phyloP scores from a whole-genome alignment of 2,329 filamentous ascomycete species.

The Tolypocladium ovalisporum region DNA sequence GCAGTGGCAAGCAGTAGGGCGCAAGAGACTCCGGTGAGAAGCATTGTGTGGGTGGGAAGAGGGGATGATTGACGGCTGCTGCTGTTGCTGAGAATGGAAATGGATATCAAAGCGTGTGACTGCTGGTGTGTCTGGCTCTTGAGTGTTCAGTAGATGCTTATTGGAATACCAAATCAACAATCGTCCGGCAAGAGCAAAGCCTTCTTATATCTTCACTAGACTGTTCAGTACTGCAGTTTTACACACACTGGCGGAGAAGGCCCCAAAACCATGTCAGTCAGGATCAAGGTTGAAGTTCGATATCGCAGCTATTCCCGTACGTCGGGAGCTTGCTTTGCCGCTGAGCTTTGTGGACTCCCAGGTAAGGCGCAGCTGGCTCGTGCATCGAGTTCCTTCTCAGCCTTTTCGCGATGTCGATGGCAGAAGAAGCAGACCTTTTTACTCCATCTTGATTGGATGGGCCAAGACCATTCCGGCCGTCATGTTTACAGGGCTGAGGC shows the following conservation, averaged over 20 bases:
- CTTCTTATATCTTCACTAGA: background rate
- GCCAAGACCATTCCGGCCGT: background rate
- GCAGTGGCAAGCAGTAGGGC: slow-evolving; percentile 1
- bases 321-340: background rate
- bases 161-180: background rate
- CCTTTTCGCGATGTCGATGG: background rate
- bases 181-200: background rate
- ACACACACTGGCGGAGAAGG: background rate
- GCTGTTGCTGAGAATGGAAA: background rate
- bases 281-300: background rate
- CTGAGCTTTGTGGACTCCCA: background rate
- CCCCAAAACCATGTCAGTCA: background rate
- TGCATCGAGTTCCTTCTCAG: background rate
- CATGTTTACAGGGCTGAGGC: background rate
- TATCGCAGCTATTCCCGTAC: background rate
- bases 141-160: background rate
- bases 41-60: background rate
- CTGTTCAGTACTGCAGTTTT: background rate
- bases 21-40: background rate
- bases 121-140: background rate
- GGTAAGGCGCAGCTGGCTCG: background rate
- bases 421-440: background rate
- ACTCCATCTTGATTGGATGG: background rate
- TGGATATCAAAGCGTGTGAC: background rate
- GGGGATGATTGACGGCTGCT: no score